A percentile compares a stretch with the other conserved stretches of the same genome.
These are phyloP conservation scores for Colletotrichum lupini DNA, from an alignment of 2,329 filamentous ascomycete species.

Conservation along the genomic window DNA sequence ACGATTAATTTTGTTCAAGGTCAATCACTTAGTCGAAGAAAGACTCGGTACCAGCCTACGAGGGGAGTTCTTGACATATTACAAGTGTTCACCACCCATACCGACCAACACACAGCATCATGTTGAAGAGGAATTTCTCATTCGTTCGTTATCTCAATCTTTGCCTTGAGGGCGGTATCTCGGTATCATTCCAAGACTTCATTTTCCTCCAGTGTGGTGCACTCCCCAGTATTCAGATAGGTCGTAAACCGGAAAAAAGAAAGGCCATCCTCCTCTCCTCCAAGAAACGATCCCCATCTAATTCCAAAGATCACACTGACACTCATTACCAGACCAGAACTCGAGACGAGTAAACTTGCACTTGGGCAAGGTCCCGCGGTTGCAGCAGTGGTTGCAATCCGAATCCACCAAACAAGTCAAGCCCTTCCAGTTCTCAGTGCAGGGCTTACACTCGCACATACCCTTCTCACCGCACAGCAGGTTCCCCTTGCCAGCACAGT, in stretches of 20 bases:
- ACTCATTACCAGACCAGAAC: neutral
- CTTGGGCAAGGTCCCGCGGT: neutral
- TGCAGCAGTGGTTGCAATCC: conserved; percentile 15
- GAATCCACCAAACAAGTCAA: neutral
- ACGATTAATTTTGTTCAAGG: no score
- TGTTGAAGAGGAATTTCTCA: neutral
- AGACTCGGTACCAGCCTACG: no score
- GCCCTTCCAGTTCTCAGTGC: neutral
- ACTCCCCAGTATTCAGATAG: neutral
- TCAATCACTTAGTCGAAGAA: no score
- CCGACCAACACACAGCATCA: neutral
- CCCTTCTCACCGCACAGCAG: neutral
- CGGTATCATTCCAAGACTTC: neutral
- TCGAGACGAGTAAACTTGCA: neutral
- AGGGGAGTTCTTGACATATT: no score
- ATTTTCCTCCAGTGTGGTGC: neutral
- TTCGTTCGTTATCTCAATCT: neutral
- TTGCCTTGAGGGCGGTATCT: neutral
- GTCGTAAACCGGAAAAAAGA: neutral
- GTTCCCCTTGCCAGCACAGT: neutral
- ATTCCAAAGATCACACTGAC: neutral
- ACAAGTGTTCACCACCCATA: neutral
- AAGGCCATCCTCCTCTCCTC: neutral
- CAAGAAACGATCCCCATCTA: neutral
- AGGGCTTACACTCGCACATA: neutral